Evolutionary conservation across 2,329 filamentous ascomycete species (phyloP).

Genomic region (Blastomyces silverae): DNA sequence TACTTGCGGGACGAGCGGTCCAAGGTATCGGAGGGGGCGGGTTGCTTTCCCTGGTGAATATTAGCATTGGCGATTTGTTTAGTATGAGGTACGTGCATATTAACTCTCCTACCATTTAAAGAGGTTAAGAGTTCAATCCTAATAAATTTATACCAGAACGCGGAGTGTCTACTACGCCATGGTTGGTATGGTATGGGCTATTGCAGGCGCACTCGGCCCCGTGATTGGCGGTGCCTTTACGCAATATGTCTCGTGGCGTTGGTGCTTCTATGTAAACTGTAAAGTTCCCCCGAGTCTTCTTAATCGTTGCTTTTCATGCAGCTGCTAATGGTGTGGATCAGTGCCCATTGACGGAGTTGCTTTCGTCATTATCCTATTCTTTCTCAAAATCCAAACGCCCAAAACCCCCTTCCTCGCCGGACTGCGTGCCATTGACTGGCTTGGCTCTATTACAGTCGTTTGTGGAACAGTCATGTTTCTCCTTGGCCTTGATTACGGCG

Average conservation of each 20-base stretch:
- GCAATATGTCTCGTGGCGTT: slow-evolving; percentile 53
- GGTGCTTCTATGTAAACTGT: slow-evolving; percentile 56
- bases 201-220: slow-evolving; percentile 55
- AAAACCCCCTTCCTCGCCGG: slow-evolving; percentile 53
- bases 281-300: slow-evolving; percentile 29
- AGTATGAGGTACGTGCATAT: slow-evolving; percentile 43
- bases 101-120: not conserved
- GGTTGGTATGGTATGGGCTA: slow-evolving; percentile 55
- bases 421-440: slow-evolving; percentile 57
- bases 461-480: slow-evolving; percentile 78
- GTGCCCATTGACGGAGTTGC: slow-evolving; percentile 55
- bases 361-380: slow-evolving; percentile 52
- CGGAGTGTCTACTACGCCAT: slow-evolving; percentile 57
- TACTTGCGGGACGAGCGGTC: slow-evolving; percentile 55
- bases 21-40: slow-evolving; percentile 60
- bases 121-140: no score
- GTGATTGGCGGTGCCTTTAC: slow-evolving; percentile 57
- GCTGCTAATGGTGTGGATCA: slow-evolving; percentile 19
- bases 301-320: not conserved
- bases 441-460: slow-evolving; percentile 56
- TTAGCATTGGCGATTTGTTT: slow-evolving; percentile 58
- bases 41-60: slow-evolving; percentile 57
- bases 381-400: slow-evolving; percentile 55
- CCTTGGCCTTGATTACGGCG: slow-evolving; percentile 77
- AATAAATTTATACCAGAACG: slow-evolving; percentile 29